Conservation (phyloP, 257 asterid genomes). For the Fraxinus americana region DNA sequence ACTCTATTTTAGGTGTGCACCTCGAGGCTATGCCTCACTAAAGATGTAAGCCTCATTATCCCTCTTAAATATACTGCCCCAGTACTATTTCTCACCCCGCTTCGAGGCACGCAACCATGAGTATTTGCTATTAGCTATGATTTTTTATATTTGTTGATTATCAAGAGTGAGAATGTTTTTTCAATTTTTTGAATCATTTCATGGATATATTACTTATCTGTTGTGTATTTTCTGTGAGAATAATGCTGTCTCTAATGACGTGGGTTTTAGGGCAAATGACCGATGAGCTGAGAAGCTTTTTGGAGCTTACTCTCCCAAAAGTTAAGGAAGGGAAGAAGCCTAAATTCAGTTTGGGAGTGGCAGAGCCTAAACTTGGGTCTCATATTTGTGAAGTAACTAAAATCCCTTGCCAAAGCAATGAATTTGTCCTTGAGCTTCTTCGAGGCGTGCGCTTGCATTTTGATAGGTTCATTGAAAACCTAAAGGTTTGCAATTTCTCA, state of each 20-base stretch:
- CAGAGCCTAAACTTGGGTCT: constrained; percentile 91
- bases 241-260: neutral
- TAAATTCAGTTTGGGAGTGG: constrained; percentile 74
- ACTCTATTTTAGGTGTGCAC: no score
- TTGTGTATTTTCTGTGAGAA: neutral
- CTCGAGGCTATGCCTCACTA: no score
- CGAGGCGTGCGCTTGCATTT: constrained; percentile 89
- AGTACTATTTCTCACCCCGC: no score
- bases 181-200: neutral
- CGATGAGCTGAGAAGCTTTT: constrained; percentile 72
- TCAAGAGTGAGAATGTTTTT: neutral
- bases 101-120: no score
- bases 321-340: constrained; percentile 85
- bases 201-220: neutral
- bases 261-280: constrained; percentile 79
- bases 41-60: no score
- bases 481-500: constrained; percentile 59
- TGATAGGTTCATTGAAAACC: constrained; percentile 58
- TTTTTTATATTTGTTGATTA: neutral
- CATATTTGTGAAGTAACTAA: constrained; percentile 78
- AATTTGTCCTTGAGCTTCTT: constrained; percentile 79
- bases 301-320: constrained; percentile 80
- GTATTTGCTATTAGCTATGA: neutral
- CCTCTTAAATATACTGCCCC: no score
- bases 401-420: constrained; percentile 87